Evolutionary conservation across 2,329 filamentous ascomycete genomes (phyloP), one percentile per base, ranked within the genome.

Genomic region (Pseudocercospora pini-densiflorae): DNA sequence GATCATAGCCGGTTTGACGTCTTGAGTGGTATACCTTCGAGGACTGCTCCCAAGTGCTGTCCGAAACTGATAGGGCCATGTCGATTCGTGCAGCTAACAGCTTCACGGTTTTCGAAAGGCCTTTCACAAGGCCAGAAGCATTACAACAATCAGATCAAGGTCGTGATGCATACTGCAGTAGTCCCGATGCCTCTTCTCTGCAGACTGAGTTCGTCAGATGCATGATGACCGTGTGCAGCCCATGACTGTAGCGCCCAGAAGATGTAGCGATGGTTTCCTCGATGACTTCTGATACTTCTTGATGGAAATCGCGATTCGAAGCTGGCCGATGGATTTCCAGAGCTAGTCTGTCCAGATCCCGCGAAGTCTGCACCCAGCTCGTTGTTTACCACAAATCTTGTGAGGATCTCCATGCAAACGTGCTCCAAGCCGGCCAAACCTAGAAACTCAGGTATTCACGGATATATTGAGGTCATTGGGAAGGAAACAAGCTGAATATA

Each of bases 401-500:
- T 45, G 57, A 59, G 45, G 57, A 10, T 21, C n/a, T n/a, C 29
- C 33, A 36, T 36, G 16, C 31, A 23, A 59, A 24, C 12, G 16
- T 14, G 23, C 33, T 7, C 2, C 12, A 29, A 43, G 19, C 19
- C 21, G 10, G 5, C 19, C 33, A 29, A 45, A 45, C 12, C n/a
- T 10, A 43, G 21, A 21, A 14, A 5, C 2, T 45, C 16, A 21
- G 14, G 3, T 5, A 21, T 16, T 8, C 12, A 47, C 14, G 16
- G 12, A 51, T 33, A 9, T 61, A 23, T 23, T 61, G 62, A 53
- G 19, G 27, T 59, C 43, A 59, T 64, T 64, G 53, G 51, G 51
- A 64, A 67, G 21, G 59, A 64, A 49, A 67, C 47, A 62, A 23
- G 36, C 33, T 62, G 16, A 45, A 54, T 29, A 36, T 40, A 62